These are phyloP conservation scores for Bolboschoenoplectus hybrid DNA, from an alignment of 202 grass and related monocot species.

Conservation along the genomic window DNA sequence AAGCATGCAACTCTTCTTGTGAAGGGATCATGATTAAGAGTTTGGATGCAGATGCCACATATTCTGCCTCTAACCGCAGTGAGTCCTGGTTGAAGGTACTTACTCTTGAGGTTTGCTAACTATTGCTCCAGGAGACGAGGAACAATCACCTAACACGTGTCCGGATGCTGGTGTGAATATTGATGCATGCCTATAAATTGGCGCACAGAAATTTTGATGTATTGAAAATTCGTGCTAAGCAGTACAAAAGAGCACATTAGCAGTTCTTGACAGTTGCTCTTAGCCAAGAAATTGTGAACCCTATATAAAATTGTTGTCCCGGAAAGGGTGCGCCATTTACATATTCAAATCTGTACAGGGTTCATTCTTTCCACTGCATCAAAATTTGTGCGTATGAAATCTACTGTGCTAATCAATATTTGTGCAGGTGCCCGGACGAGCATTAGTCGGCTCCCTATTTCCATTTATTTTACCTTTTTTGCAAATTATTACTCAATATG, in stretches of 20 bases:
- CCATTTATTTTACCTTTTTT: not conserved
- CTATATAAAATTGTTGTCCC: not conserved
- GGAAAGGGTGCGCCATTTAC: not conserved
- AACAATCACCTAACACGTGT: not conserved
- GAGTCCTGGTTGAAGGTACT: conserved; percentile 88
- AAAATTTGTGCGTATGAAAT: not conserved
- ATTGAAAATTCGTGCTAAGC: not conserved
- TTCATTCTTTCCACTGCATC: not conserved
- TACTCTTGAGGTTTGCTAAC: conserved; percentile 19
- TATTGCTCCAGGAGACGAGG: not conserved
- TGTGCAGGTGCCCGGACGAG: not conserved
- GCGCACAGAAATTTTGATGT: not conserved
- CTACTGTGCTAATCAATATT: not conserved
- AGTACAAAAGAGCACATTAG: no score
- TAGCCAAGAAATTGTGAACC: not conserved
- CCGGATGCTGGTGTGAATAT: not conserved
- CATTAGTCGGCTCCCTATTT: no score
- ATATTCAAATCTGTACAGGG: not conserved
- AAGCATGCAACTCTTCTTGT: conserved; percentile 80
- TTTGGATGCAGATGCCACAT: conserved; percentile 84
- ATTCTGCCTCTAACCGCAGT: conserved; percentile 85
- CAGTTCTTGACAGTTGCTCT: not conserved
- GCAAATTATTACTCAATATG: not conserved
- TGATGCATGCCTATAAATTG: not conserved
- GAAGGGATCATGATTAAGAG: conserved; percentile 97